Evolutionary conservation across 2,329 filamentous ascomycete species (phyloP).

Genomic region (Aspergillus intermedius): DNA sequence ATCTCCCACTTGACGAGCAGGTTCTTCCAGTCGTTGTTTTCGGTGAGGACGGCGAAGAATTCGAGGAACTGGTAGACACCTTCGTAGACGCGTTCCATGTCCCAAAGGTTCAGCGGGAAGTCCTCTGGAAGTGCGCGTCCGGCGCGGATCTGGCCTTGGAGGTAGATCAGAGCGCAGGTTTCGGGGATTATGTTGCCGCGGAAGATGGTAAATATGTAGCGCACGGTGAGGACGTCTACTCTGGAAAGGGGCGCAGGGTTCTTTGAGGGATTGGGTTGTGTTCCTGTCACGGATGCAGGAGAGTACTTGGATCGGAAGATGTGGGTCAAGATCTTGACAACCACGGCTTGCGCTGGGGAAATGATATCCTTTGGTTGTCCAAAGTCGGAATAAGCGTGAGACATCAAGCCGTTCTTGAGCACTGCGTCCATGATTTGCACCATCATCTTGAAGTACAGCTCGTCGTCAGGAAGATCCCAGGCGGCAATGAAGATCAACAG

Average conservation of each 20-base stretch:
- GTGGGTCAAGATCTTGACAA: slow-evolving; percentile 83
- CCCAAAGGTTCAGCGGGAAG: slow-evolving; percentile 92
- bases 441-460: slow-evolving; percentile 93
- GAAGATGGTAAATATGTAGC: slow-evolving; percentile 90
- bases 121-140: slow-evolving; percentile 71
- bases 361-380: slow-evolving; percentile 93
- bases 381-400: slow-evolving; percentile 86
- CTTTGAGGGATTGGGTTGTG: slow-evolving; percentile 51
- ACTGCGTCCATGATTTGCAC: slow-evolving; percentile 93
- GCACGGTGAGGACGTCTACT: slow-evolving; percentile 62
- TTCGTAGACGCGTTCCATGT: slow-evolving; percentile 95
- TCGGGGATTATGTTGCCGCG: slow-evolving; percentile 88
- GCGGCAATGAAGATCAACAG: slow-evolving; percentile 93
- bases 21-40: slow-evolving; percentile 73
- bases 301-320: slow-evolving; percentile 66
- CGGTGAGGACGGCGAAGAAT: slow-evolving; percentile 83
- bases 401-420: slow-evolving; percentile 79
- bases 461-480: slow-evolving; percentile 90
- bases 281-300: slow-evolving; percentile 41
- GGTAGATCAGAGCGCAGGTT: slow-evolving; percentile 86
- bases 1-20: slow-evolving; percentile 90
- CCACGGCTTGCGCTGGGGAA: slow-evolving; percentile 86
- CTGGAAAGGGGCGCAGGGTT: slow-evolving; percentile 49
- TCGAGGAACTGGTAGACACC: slow-evolving; percentile 91
- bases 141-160: slow-evolving; percentile 82